A percentile compares a stretch with the other conserved stretches of the same genome.
Conservation (phyloP, 768 basidiomycete genomes). For the Phallus indusiatus region DNA sequence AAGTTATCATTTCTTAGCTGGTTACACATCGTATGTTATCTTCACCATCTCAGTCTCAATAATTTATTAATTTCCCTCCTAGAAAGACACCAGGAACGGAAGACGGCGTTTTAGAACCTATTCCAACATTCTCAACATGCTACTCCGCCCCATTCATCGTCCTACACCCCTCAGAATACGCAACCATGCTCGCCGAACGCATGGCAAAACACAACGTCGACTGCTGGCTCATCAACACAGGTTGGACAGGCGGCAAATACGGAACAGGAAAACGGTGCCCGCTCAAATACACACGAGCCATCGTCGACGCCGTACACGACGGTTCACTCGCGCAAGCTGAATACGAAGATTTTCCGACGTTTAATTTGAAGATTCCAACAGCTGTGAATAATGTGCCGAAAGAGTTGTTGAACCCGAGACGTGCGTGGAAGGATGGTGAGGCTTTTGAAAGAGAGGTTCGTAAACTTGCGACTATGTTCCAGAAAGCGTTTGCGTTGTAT, state of each 20-base stretch:
- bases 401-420: slow-evolving; percentile 79
- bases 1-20: slow-evolving; percentile 94
- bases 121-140: slow-evolving; percentile 98
- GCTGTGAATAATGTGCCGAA: slow-evolving; percentile 76
- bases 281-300: slow-evolving; percentile 89
- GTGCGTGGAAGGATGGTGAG: slow-evolving; percentile 84
- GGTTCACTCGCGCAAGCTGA: slow-evolving; percentile 83
- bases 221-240: slow-evolving; percentile 99
- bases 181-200: slow-evolving; percentile 90
- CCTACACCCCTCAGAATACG: slow-evolving; percentile 92
- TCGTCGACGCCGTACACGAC: slow-evolving; percentile 95
- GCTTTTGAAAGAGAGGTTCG: slow-evolving; percentile 83
- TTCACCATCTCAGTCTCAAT: neutral
- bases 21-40: slow-evolving; percentile 76
- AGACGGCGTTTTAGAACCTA: slow-evolving; percentile 95
- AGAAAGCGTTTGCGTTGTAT: slow-evolving; percentile 87
- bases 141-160: slow-evolving; percentile 99
- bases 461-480: slow-evolving; percentile 91
- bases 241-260: slow-evolving; percentile 92
- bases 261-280: slow-evolving; percentile 92
- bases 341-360: slow-evolving; percentile 75
- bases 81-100: slow-evolving; percentile 99
- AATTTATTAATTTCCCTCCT: slow-evolving; percentile 15
- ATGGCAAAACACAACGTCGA: slow-evolving; percentile 85
- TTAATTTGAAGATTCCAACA: slow-evolving; percentile 81